Base-by-base conservation (phyloP, 2,329 filamentous ascomycete genomes). In the Epichloe sp. region DNA sequence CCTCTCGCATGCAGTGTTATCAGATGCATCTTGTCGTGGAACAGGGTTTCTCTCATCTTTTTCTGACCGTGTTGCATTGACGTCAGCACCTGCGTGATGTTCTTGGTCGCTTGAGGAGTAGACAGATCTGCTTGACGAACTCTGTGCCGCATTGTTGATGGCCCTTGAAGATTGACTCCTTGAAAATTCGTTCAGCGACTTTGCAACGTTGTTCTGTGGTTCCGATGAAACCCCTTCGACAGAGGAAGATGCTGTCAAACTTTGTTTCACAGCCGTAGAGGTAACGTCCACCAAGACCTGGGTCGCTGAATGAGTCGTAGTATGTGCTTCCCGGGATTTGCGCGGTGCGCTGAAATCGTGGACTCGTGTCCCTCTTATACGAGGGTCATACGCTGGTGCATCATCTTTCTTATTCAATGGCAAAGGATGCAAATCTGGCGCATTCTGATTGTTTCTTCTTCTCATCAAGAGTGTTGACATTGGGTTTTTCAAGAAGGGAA, bases 341-440 rank as follows among this genome's bases (percentile, higher is more conserved):
- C 79, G 69, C 1, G 80, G 80, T 0, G 77, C 79, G 59, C 79
- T 83, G 58, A 83, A 85, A 62, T 81, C 82, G 60, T 85, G 82
- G 47, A 83, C 74, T 45, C 74, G 71, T 7, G 77, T 85, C 47
- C 78, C 82, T 59, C 73, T 74, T 55, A 85, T 85, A 10, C 79
- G 73, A 17, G 80, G 80, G 57, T 84, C 80, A 57, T 83, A 82
- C 19, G 66, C 63, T 5, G 72, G 71, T 57, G 75, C 74, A 14
- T 72, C 70, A 0, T 63, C 57, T 7, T 63, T 61, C 21, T 67
- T 64, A 44, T 67, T 57, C 31, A 73, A 57, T 0, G 74, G 68
- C 21, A 74, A 58, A 1, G 71, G 67, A 1, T 61, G 59, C 3
- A 73, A 52, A 44, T 77, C 74, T 1, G 71, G 67, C 1, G 66